Evolutionary conservation across 2,329 filamentous ascomycete species (phyloP).

Genomic region (Trematosphaeria pertusa): DNA sequence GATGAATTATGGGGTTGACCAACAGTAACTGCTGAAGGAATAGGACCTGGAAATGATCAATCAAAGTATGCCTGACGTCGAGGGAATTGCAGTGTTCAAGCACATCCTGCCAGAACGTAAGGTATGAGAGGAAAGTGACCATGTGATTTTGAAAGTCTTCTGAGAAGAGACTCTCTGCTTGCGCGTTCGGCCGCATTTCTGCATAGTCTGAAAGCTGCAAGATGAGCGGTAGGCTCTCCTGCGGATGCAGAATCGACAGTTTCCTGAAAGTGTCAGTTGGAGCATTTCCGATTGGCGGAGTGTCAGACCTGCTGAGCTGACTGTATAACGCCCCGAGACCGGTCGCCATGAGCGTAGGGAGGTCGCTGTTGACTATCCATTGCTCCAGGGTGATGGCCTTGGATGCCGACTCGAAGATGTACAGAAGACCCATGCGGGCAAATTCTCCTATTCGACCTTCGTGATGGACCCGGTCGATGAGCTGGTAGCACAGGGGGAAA

Average conservation of each 20-base stretch:
- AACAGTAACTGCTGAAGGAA: conserved; percentile 94
- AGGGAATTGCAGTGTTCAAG: conserved; percentile 91
- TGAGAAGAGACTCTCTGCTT: conserved; percentile 75
- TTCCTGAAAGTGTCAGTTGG: conserved; percentile 60
- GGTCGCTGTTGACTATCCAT: conserved; percentile 96
- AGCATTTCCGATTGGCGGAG: not conserved
- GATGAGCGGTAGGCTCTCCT: conserved; percentile 79
- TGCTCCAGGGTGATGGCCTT: conserved; percentile 83
- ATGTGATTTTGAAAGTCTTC: conserved; percentile 83
- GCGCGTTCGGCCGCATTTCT: conserved; percentile 70
- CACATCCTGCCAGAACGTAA: conserved; percentile 98
- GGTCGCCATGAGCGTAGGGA: conserved; percentile 96
- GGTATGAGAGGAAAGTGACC: conserved; percentile 90
- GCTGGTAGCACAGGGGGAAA: conserved; percentile 92
- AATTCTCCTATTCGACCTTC: conserved; percentile 96
- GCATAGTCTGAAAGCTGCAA: conserved; percentile 89
- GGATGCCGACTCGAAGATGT: conserved; percentile 93
- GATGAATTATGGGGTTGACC: conserved; percentile 38
- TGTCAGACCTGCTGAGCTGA: conserved; percentile 65
- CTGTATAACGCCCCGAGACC: conserved; percentile 82
- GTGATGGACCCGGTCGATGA: conserved; percentile 96
- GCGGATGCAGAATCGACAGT: conserved; percentile 78
- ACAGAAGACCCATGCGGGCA: conserved; percentile 89
- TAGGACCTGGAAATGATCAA: conserved; percentile 96
- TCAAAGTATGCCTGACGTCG: conserved; percentile 88